A percentile compares a stretch with the other conserved stretches of the same genome.
These are phyloP conservation scores for Smittium mucronatum DNA, from an alignment of 371 early-diverging fungal species.

Conservation along the genomic window DNA sequence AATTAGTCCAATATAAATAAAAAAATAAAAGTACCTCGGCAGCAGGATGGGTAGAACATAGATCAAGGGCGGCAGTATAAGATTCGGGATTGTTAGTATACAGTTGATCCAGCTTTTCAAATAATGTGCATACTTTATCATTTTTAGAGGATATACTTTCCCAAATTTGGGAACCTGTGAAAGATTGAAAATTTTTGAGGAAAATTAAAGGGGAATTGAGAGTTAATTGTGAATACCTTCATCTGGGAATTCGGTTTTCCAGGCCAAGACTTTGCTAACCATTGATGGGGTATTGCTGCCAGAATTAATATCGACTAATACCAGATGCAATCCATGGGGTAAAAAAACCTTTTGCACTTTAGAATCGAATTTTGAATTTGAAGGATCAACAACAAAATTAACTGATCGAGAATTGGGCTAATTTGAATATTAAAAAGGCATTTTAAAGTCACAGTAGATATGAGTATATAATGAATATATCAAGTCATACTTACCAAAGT, in stretches of 20 bases:
- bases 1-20: too few species aligned
- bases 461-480: too few species aligned
- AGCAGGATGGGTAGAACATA: neutral
- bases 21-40: neutral
- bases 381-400: neutral
- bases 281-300: slow-evolving; percentile 88
- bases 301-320: slow-evolving; percentile 82
- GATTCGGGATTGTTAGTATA: neutral
- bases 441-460: too few species aligned
- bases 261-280: slow-evolving; percentile 72
- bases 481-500: slow-evolving; percentile 18
- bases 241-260: slow-evolving; percentile 57
- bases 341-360: slow-evolving; percentile 45
- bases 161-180: neutral
- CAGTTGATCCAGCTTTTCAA: neutral
- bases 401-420: neutral
- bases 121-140: neutral
- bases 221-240: too few species aligned
- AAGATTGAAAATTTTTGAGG: neutral
- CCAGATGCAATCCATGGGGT: slow-evolving; percentile 57
- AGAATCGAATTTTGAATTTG: neutral
- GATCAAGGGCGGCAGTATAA: neutral
- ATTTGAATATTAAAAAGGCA: too few species aligned
- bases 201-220: too few species aligned
- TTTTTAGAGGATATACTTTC: neutral